Evolutionary conservation across 2,329 filamentous ascomycete genomes (phyloP).

Genomic region (Diaporthe humulicola): DNA sequence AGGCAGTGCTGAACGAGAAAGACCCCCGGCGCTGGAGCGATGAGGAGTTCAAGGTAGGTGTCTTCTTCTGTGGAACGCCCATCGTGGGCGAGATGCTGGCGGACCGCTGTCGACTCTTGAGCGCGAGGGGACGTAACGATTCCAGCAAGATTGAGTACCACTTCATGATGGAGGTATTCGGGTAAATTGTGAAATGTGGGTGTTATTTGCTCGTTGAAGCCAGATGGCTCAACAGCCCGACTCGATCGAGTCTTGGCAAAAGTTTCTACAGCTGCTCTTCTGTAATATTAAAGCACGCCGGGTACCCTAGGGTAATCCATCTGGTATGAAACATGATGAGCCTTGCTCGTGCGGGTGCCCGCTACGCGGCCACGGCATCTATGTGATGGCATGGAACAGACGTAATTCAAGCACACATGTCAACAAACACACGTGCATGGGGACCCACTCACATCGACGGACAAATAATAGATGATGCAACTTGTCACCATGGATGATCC

Average conservation of each 20-base stretch:
- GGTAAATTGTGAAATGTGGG: neutral
- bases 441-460: no score
- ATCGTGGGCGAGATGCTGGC: slow-evolving; percentile 68
- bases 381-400: no score
- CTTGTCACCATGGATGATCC: no score
- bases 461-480: slow-evolving; percentile 23
- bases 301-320: no score
- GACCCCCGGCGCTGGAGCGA: slow-evolving; percentile 41
- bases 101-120: slow-evolving; percentile 65
- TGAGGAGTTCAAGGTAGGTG: slow-evolving; percentile 61
- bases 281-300: slow-evolving; percentile 28
- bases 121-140: slow-evolving; percentile 63
- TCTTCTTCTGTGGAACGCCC: slow-evolving; percentile 70
- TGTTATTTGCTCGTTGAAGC: neutral
- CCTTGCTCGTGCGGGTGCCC: no score
- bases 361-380: no score
- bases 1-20: slow-evolving; percentile 16
- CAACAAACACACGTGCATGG: no score
- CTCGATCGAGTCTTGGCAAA: neutral
- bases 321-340: no score
- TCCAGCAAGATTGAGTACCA: slow-evolving; percentile 60
- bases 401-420: no score
- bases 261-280: neutral
- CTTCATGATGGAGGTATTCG: slow-evolving; percentile 7
- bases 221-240: neutral